These are phyloP conservation scores for Epichloe elymi DNA, from an alignment of 2,329 filamentous ascomycete species.

Conservation along the genomic window DNA sequence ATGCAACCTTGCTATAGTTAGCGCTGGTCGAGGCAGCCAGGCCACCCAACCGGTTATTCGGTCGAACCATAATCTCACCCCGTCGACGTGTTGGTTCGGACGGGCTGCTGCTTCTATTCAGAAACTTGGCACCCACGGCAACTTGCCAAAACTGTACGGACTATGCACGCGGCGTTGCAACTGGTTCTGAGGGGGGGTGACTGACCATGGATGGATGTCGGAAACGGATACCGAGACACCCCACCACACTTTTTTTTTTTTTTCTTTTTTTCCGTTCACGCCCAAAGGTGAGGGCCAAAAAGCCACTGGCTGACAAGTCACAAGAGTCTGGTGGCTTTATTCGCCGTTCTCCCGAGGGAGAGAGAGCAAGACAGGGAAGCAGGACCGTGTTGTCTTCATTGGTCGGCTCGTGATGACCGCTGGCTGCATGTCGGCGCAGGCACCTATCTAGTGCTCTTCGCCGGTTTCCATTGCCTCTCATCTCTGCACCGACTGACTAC, in stretches of 20 bases:
- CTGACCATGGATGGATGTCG: too few species aligned
- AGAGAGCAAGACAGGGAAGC: too few species aligned
- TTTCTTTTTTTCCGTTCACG: not conserved
- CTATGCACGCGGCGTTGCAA: too few species aligned
- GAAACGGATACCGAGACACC: not conserved
- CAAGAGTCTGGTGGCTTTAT: not conserved
- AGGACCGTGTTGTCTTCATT: not conserved
- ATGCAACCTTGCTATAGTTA: not conserved
- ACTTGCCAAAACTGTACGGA: not conserved
- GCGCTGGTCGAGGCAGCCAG: not conserved
- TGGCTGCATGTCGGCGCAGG: constrained; percentile 3
- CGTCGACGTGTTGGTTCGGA: not conserved
- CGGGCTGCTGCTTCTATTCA: not conserved
- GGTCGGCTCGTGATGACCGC: not conserved
- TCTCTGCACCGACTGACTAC: not conserved
- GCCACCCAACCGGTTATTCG: not conserved
- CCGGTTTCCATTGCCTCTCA: not conserved
- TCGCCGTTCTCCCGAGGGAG: not conserved
- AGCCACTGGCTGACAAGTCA: not conserved
- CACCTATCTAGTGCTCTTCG: not conserved
- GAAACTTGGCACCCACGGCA: not conserved
- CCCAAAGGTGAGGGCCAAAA: not conserved
- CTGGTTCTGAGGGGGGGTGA: too few species aligned
- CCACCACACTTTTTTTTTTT: not conserved
- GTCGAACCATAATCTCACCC: not conserved